A percentile compares a stretch with the other conserved stretches of the same genome.
Conservation (phyloP, 1,139 yeast species). For the Pneumocystis jirovecii region DNA sequence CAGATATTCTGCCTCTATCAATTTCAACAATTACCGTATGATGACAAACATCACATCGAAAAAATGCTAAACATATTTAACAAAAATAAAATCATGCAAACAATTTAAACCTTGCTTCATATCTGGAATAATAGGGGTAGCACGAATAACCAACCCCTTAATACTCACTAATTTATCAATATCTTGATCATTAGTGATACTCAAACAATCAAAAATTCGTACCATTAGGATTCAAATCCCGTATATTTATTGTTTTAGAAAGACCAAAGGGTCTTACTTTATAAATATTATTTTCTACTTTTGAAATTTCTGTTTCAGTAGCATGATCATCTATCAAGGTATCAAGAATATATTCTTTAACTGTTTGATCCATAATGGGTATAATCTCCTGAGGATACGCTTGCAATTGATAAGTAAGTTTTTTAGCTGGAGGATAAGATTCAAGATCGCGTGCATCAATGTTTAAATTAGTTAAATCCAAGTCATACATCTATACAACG, state of each 20-base stretch:
- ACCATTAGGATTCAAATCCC: conserved; percentile 74
- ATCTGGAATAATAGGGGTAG: conserved; percentile 89
- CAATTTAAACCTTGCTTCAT: conserved; percentile 40
- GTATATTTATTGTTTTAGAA: conserved; percentile 46
- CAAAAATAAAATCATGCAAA: neutral
- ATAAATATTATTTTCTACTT: conserved; percentile 46
- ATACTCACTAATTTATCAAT: conserved; percentile 84
- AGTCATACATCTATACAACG: conserved; percentile 42
- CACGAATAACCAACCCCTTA: conserved; percentile 78
- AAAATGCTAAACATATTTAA: conserved; percentile 41
- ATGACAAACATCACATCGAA: conserved; percentile 88
- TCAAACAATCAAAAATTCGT: neutral
- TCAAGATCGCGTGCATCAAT: conserved; percentile 69
- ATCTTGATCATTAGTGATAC: conserved; percentile 28
- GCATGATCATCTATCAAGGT: conserved; percentile 40
- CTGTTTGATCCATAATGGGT: conserved; percentile 93
- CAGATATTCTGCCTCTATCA: conserved; percentile 86
- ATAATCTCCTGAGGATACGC: conserved; percentile 94
- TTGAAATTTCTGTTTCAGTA: conserved; percentile 23
- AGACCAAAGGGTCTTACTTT: conserved; percentile 67
- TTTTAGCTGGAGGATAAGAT: conserved; percentile 61
- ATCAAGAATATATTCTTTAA: conserved; percentile 79
- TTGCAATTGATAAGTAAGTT: conserved; percentile 67
- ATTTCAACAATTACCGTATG: conserved; percentile 85
- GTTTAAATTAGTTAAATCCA: conserved; percentile 71